Evolutionary conservation across 495 filamentous ascomycete species (phyloP).

Genomic region (Xylaria acuta): DNA sequence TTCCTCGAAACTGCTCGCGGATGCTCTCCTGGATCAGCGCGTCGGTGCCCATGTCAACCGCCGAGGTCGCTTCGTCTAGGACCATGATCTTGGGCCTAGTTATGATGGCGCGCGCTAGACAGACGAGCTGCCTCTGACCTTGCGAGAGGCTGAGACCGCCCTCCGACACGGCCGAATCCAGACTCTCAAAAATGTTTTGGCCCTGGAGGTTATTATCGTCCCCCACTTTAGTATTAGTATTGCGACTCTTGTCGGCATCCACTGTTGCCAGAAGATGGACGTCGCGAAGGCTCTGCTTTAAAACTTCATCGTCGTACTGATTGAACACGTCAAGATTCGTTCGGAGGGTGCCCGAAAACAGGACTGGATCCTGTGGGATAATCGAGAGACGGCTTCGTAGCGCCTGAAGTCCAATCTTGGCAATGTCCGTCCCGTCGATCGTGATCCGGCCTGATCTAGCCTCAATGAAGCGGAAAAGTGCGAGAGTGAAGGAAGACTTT

Average conservation of each 20-base stretch:
- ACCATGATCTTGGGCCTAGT: constrained; percentile 79
- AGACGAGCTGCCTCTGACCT: constrained; percentile 69
- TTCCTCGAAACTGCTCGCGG: constrained; percentile 67
- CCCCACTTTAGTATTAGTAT: no score
- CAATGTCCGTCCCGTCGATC: background rate
- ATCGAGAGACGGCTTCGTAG: background rate
- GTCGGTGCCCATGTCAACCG: constrained; percentile 75
- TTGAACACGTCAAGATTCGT: background rate
- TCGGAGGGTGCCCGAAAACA: background rate
- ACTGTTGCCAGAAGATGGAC: no score
- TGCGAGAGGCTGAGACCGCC: no score
- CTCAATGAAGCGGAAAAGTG: background rate
- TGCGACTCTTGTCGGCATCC: no score
- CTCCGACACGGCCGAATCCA: no score
- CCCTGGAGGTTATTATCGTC: no score
- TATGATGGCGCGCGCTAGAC: constrained; percentile 73
- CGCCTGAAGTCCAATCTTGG: background rate
- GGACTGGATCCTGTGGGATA: background rate
- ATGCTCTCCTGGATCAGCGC: constrained; percentile 72
- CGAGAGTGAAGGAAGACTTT: background rate
- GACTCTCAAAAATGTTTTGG: no score
- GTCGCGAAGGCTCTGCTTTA: no score
- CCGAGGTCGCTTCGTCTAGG: constrained; percentile 82
- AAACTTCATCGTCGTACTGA: no score
- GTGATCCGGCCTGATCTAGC: background rate